These are phyloP conservation scores for Sphaceloma murrayae DNA, from an alignment of 2,329 filamentous ascomycete species.

Conservation along the genomic window DNA sequence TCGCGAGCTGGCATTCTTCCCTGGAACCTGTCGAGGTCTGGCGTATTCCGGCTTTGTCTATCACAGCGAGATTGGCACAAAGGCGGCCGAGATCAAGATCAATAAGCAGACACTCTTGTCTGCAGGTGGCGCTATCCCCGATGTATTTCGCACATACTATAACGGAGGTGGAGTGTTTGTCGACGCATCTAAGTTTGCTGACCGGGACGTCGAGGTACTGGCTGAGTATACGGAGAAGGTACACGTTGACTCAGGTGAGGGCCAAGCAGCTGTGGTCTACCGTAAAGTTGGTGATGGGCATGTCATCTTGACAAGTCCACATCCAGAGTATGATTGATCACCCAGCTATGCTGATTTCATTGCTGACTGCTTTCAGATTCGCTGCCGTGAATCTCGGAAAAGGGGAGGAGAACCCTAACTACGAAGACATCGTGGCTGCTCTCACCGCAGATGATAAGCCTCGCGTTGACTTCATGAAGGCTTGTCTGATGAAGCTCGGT, in stretches of 20 bases:
- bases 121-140: conserved; percentile 42
- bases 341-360: background rate
- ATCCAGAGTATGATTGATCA: conserved; percentile 66
- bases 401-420: conserved; percentile 54
- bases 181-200: conserved; percentile 54
- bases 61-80: conserved; percentile 73
- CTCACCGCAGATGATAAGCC: conserved; percentile 60
- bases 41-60: conserved; percentile 89
- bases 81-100: conserved; percentile 59
- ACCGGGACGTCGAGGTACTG: conserved; percentile 65
- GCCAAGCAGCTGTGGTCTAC: conserved; percentile 70
- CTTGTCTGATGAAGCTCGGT: conserved; percentile 69
- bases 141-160: conserved; percentile 68
- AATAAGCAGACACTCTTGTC: conserved; percentile 48
- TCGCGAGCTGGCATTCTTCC: conserved; percentile 80
- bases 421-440: conserved; percentile 57
- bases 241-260: conserved; percentile 64
- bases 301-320: conserved; percentile 72
- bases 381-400: conserved; percentile 67
- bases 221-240: conserved; percentile 69
- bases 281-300: conserved; percentile 73
- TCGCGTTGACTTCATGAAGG: conserved; percentile 66
- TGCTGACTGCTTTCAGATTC: conserved; percentile 50
- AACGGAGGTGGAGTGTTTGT: conserved; percentile 95
- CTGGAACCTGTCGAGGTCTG: conserved; percentile 72